These are phyloP conservation scores for Melanomma pulvis-pyrius DNA, from an alignment of 495 filamentous ascomycete genomes.

Conservation along the genomic window DNA sequence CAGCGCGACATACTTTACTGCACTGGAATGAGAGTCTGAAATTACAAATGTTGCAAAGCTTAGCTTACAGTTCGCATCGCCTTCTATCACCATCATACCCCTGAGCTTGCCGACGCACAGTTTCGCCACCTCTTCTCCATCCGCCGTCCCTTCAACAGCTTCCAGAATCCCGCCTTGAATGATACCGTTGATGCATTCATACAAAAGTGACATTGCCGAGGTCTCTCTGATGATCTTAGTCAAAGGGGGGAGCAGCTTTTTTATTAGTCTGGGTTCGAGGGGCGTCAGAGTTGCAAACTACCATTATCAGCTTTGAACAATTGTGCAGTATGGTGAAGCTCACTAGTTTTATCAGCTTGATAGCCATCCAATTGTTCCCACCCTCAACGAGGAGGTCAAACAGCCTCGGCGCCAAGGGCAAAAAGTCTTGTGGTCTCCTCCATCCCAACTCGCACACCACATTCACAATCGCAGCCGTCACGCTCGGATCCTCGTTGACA, in stretches of 20 bases:
- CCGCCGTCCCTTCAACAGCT: slow-evolving; percentile 70
- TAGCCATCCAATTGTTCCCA: slow-evolving; percentile 99
- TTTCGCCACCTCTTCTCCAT: slow-evolving; percentile 88
- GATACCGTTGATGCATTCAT: slow-evolving; percentile 98
- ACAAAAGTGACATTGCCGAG: slow-evolving; percentile 92
- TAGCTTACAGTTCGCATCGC: slow-evolving; percentile 83
- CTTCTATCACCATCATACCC: slow-evolving; percentile 89
- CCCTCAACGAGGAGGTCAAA: slow-evolving; percentile 92
- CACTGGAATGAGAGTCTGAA: slow-evolving; percentile 20
- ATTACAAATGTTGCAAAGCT: slow-evolving; percentile 21
- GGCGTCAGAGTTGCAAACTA: slow-evolving; percentile 96
- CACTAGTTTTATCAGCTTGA: slow-evolving; percentile 96
- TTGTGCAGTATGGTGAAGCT: slow-evolving; percentile 33
- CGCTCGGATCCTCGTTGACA: slow-evolving; percentile 84
- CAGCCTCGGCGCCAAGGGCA: slow-evolving; percentile 85
- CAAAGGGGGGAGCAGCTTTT: slow-evolving; percentile 92
- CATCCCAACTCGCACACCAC: slow-evolving; percentile 96
- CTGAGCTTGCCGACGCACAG: slow-evolving; percentile 91
- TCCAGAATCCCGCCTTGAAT: slow-evolving; percentile 94
- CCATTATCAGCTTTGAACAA: neutral
- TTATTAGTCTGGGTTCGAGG: slow-evolving; percentile 84
- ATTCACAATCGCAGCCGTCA: slow-evolving; percentile 93
- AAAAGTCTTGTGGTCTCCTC: slow-evolving; percentile 89
- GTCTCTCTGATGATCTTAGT: slow-evolving; percentile 92
- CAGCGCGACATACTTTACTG: slow-evolving; percentile 96